Percentiles rank a stretch among this genome's conserved stretches.
These are phyloP conservation scores for Coccomyxa subellipsoidea DNA, from an alignment of 163 green algal species.

Conservation along the genomic window DNA sequence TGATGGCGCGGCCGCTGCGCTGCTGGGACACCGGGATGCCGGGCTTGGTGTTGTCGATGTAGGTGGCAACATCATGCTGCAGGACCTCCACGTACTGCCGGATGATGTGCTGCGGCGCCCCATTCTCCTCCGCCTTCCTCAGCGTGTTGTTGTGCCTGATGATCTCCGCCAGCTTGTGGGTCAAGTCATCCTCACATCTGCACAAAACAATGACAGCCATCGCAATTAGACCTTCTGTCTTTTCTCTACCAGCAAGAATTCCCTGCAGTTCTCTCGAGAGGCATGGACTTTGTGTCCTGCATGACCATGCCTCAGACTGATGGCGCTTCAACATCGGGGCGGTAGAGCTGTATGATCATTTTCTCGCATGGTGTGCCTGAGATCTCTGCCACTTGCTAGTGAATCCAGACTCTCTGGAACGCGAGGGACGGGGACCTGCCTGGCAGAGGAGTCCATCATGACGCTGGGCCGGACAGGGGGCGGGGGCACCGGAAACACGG, in stretches of 20 bases:
- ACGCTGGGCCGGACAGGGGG: conserved; percentile 82
- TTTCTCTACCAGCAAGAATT: neutral
- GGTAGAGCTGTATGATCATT: too few species aligned
- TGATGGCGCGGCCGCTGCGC: conserved; percentile 77
- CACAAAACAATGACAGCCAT: neutral
- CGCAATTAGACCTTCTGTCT: neutral
- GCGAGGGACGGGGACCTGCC: conserved; percentile 26
- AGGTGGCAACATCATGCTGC: conserved; percentile 97
- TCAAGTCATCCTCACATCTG: conserved; percentile 97
- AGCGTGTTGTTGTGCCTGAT: conserved; percentile 91
- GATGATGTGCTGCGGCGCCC: conserved; percentile 92
- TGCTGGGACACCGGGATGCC: conserved; percentile 64
- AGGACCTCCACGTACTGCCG: conserved; percentile 77
- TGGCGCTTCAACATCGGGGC: too few species aligned
- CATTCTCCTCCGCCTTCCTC: conserved; percentile 80
- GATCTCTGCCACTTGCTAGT: too few species aligned
- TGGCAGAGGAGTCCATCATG: conserved; percentile 82
- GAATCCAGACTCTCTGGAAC: neutral
- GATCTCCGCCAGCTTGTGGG: conserved; percentile 96
- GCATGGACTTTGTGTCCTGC: too few species aligned
- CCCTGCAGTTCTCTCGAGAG: too few species aligned
- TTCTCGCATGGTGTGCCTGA: too few species aligned
- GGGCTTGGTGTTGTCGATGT: conserved; percentile 97
- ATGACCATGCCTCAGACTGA: too few species aligned
- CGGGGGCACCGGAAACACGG: conserved; percentile 91